Conservation (phyloP, 1,139 yeast species). For the Nadsonia commutata region DNA sequence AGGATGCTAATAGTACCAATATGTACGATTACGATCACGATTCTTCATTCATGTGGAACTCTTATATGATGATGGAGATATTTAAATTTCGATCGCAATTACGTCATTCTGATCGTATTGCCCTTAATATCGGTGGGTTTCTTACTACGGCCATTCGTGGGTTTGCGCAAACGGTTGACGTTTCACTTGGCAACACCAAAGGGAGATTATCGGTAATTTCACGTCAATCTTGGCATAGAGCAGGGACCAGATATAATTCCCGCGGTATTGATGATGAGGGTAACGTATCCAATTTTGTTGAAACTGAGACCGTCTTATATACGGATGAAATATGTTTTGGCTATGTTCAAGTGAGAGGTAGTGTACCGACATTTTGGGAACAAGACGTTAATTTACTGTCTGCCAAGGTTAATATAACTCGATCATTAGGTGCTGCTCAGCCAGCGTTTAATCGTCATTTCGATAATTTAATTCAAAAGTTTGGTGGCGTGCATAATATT, state of each 20-base stretch:
- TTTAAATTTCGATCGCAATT: conserved; percentile 58
- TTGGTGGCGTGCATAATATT: conserved; percentile 77
- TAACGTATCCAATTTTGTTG: conserved; percentile 90
- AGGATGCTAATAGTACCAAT: conserved; percentile 12
- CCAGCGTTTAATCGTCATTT: conserved; percentile 81
- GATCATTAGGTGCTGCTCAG: conserved; percentile 85
- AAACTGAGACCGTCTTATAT: conserved; percentile 69
- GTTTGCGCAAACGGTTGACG: conserved; percentile 63
- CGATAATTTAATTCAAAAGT: conserved; percentile 47
- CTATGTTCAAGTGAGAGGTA: conserved; percentile 67
- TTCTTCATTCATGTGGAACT: conserved; percentile 93
- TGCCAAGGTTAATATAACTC: conserved; percentile 72
- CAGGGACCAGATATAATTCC: conserved; percentile 89
- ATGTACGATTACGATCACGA: no score
- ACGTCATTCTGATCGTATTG: conserved; percentile 40
- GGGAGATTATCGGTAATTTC: conserved; percentile 72
- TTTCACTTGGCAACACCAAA: conserved; percentile 33
- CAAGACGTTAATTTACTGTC: conserved; percentile 72
- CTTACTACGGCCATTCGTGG: conserved; percentile 89
- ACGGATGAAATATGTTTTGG: conserved; percentile 50
- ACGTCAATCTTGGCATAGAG: conserved; percentile 88
- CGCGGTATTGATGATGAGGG: conserved; percentile 95
- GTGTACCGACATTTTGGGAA: conserved; percentile 96
- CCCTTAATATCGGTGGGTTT: conserved; percentile 62
- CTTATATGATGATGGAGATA: conserved; percentile 76